These are phyloP conservation scores for Globisporangium emineosum DNA, from an alignment of 352 stramenopile genomes.

Conservation along the genomic window DNA sequence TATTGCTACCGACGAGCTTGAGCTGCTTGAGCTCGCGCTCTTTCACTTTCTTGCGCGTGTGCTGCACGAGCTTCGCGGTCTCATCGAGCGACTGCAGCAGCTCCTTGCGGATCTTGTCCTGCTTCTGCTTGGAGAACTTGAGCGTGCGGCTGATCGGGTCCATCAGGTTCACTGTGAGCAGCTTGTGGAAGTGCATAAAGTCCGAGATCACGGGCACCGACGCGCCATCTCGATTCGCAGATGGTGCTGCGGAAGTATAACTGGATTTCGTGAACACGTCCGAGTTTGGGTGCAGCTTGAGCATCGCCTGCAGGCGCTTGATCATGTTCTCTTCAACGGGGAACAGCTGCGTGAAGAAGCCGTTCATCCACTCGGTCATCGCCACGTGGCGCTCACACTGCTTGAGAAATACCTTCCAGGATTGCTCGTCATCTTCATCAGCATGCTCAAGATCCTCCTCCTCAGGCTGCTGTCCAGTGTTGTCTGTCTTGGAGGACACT, in stretches of 20 bases:
- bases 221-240: not conserved
- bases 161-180: constrained; percentile 36
- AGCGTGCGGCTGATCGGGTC: constrained; percentile 55
- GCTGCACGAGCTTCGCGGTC: constrained; percentile 20
- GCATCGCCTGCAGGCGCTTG: constrained; percentile 32
- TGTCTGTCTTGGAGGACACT: not conserved
- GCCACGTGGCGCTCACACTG: constrained; percentile 20
- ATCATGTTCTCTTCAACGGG: constrained; percentile 32
- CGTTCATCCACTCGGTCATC: constrained; percentile 42
- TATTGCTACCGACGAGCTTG: constrained; percentile 7
- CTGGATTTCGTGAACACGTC: constrained; percentile 15
- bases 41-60: constrained; percentile 20
- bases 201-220: constrained; percentile 22
- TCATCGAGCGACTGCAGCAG: constrained; percentile 34
- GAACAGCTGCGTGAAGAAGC: constrained; percentile 35
- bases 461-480: not conserved
- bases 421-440: constrained; percentile 2
- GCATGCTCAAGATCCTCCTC: too few species aligned
- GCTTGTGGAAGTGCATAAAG: constrained; percentile 31
- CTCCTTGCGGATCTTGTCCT: constrained; percentile 42
- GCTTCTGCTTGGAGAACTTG: constrained; percentile 46
- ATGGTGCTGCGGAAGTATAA: not conserved
- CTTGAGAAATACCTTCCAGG: constrained; percentile 11
- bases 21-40: constrained; percentile 24
- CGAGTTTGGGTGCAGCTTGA: constrained; percentile 18